These are phyloP conservation scores for Plasmodiophora brassicae DNA, from an alignment of 208 protist genomes.

Conservation along the genomic window DNA sequence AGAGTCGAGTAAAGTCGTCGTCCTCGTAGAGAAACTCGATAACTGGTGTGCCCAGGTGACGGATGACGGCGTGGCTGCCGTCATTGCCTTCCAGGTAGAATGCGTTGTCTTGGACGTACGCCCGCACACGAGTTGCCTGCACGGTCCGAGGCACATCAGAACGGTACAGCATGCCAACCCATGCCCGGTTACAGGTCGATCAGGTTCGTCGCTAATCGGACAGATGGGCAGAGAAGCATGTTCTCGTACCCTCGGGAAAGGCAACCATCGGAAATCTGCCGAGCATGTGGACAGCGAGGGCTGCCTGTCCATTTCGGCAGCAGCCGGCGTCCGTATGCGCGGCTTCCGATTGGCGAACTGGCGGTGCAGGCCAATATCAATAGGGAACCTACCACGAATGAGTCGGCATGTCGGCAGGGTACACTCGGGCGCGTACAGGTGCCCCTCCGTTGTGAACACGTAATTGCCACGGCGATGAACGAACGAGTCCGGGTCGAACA, in stretches of 20 bases:
- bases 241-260: not conserved
- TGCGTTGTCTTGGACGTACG: not conserved
- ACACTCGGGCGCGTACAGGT: not conserved
- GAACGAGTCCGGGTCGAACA: slow-evolving; percentile 23
- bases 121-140: not conserved
- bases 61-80: not conserved
- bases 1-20: not conserved
- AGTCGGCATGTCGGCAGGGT: not conserved
- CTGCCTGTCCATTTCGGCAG: too few relatives aligned
- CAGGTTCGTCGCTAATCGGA: too few relatives aligned
- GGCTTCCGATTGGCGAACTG: not conserved
- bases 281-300: not conserved
- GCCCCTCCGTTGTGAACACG: slow-evolving; percentile 13
- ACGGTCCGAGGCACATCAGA: not conserved
- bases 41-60: slow-evolving; percentile 6
- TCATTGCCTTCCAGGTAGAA: not conserved
- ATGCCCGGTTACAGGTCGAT: too few relatives aligned
- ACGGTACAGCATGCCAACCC: not conserved
- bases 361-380: not conserved
- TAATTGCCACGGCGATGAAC: slow-evolving; percentile 20
- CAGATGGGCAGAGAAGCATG: too few relatives aligned
- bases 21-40: slow-evolving; percentile 16
- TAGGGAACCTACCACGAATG: not conserved
- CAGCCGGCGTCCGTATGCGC: too few relatives aligned
- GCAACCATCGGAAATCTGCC: slow-evolving; percentile 4